Conservation (phyloP, 2,329 filamentous ascomycete genomes). For the Calycina marina region DNA sequence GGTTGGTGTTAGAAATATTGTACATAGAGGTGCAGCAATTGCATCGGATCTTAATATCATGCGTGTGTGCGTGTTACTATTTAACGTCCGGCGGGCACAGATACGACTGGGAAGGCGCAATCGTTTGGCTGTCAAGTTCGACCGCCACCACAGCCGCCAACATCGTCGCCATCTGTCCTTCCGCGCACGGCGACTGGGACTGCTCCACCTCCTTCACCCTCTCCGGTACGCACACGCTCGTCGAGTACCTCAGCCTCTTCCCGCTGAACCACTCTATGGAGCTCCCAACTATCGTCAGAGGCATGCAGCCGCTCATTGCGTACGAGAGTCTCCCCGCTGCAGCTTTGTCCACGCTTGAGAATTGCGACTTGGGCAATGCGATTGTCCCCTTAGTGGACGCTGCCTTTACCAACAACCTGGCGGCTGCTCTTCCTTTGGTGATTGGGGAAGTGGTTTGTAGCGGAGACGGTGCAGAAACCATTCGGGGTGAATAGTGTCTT, state of each 20-base stretch:
- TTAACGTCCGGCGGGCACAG: too few relatives aligned
- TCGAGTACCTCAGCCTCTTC: constrained; percentile 33
- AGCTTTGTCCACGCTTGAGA: constrained; percentile 23
- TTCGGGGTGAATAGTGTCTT: too few relatives aligned
- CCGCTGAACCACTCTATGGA: constrained; percentile 29
- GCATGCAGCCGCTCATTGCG: constrained; percentile 27
- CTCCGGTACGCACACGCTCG: constrained; percentile 28
- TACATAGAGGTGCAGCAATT: too few relatives aligned
- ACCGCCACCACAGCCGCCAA: constrained; percentile 21
- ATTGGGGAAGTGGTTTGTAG: background rate
- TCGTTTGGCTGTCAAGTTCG: constrained; percentile 32
- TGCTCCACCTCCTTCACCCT: constrained; percentile 28
- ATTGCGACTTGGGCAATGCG: constrained; percentile 27
- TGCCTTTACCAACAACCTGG: constrained; percentile 27
- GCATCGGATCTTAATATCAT: too few relatives aligned
- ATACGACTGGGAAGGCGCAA: constrained; percentile 40
- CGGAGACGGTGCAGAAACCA: too few relatives aligned
- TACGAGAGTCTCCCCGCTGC: constrained; percentile 28
- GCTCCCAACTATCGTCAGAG: constrained; percentile 24
- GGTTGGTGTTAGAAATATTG: too few relatives aligned
- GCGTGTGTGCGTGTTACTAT: too few relatives aligned
- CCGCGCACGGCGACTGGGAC: constrained; percentile 34
- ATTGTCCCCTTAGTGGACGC: constrained; percentile 27
- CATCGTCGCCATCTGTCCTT: constrained; percentile 35
- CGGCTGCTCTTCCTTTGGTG: too few relatives aligned